Percentiles rank a stretch among this genome's conserved stretches.
phyloP scores from a whole-genome alignment of 2,329 filamentous ascomycete species.

The Colletotrichum coccodes region DNA sequence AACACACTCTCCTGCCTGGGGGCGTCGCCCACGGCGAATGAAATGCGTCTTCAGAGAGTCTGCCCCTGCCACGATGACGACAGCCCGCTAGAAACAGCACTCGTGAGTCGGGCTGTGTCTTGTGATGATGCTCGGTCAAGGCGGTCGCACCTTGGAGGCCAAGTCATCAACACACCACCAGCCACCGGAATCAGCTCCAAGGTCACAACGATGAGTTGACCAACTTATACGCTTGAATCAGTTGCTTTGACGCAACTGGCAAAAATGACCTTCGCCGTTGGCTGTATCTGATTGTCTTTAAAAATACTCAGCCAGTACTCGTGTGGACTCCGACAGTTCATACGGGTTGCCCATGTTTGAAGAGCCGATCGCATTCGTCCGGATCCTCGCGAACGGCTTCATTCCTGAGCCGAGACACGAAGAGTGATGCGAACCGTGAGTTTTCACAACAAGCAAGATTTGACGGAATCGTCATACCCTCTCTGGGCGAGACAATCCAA shows the following conservation, averaged over 20 bases:
- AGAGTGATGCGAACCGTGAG: neutral
- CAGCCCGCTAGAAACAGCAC: neutral
- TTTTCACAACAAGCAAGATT: neutral
- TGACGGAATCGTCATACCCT: neutral
- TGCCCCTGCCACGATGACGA: constrained; percentile 14
- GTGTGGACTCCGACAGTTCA: neutral
- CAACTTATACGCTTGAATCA: neutral
- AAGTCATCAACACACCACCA: constrained; percentile 12
- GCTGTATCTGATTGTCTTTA: neutral
- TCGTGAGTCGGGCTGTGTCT: neutral
- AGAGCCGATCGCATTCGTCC: neutral
- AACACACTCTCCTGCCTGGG: neutral
- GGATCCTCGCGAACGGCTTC: constrained; percentile 3
- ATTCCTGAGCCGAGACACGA: constrained; percentile 2
- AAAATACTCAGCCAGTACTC: neutral
- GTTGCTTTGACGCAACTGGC: neutral
- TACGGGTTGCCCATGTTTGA: neutral
- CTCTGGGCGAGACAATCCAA: too few species aligned
- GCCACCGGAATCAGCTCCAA: too few species aligned
- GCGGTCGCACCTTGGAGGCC: neutral
- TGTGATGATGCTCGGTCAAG: neutral
- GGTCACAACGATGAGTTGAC: too few species aligned
- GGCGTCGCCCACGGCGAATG: constrained; percentile 3
- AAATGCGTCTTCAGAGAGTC: neutral
- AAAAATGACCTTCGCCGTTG: neutral